Evolutionary conservation across 805 yeast genomes (phyloP), one percentile per base, ranked within the genome.

Genomic region (Maudiozyma serrabonitensis): DNA sequence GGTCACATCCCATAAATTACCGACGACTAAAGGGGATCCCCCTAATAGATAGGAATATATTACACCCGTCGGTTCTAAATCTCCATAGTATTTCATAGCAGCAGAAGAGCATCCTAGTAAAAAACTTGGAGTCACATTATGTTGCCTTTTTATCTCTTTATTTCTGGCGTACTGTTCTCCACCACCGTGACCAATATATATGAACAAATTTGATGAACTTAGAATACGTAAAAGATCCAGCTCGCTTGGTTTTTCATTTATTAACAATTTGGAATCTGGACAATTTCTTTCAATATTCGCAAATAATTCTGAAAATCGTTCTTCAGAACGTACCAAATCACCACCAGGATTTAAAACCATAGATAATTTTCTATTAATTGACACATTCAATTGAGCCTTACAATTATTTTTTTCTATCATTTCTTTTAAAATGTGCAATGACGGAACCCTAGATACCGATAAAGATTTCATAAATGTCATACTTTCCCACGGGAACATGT

Each of bases 151-250:
- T 41, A 89, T 66, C 0, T 76, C 66, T 4, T 79, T 72, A 1
- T 82, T 71, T 31, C 80, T 73, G 11, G 87, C 69, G 59, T 81
- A 88, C 53, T 85, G 89, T 53, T 87, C 91, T n/a, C 98, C 96
- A 4, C 96, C 93, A 0, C 98, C 97, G 67, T 93, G 99, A 0
- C 99, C 99, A 49, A 90, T 73, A 62, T 87, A 93, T 0, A 91
- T 70, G 56, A 84, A 84, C 8, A 86, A 54, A 38, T 77, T 72
- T 1, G 75, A 66, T 1, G 59, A 45, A 2, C 57, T 51, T 8
- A 90, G 60, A 16, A 73, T 71, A 0, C 65, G 46, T 0, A 73
- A 52, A 35, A 89, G 69, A 18, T 75, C 72, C 0, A 64, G 67
- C 49, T 85, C 93, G 0, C 69, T 54, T 0, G 96, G 96, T 43